Conservation (phyloP, 139 green algal genomes). For the Penium margaritaceum region DNA sequence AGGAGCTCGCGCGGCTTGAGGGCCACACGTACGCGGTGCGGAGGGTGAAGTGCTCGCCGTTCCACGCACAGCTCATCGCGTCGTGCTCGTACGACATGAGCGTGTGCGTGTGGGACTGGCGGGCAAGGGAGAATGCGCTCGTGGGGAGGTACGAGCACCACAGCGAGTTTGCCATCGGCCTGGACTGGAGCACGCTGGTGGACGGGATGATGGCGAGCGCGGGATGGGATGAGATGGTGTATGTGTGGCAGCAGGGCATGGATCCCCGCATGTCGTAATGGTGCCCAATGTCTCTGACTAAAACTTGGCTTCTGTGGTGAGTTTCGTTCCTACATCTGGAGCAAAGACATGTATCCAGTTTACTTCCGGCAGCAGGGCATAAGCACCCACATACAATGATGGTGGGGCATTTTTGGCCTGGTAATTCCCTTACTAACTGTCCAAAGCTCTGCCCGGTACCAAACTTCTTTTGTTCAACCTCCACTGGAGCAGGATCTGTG, state of each 20-base stretch:
- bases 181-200: slow-evolving; percentile 75
- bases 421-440: too few species aligned
- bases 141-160: slow-evolving; percentile 47
- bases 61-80: slow-evolving; percentile 67
- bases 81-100: slow-evolving; percentile 92
- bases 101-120: slow-evolving; percentile 83
- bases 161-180: slow-evolving; percentile 59
- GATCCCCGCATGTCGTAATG: too few species aligned
- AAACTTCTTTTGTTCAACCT: too few species aligned
- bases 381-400: too few species aligned
- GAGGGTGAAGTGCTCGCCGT: slow-evolving; percentile 79
- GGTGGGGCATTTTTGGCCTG: too few species aligned
- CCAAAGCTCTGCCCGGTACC: too few species aligned
- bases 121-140: slow-evolving; percentile 61
- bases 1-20: slow-evolving; percentile 55
- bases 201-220: slow-evolving; percentile 74
- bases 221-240: slow-evolving; percentile 76
- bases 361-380: too few species aligned
- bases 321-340: too few species aligned
- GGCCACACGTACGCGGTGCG: slow-evolving; percentile 85
- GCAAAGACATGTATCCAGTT: too few species aligned
- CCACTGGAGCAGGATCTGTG: too few species aligned
- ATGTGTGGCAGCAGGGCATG: slow-evolving; percentile 58
- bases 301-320: too few species aligned
- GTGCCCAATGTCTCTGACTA: too few species aligned